phyloP scores from a whole-genome alignment of 129 eudicot genomes.

The Artemisia tridentata region DNA sequence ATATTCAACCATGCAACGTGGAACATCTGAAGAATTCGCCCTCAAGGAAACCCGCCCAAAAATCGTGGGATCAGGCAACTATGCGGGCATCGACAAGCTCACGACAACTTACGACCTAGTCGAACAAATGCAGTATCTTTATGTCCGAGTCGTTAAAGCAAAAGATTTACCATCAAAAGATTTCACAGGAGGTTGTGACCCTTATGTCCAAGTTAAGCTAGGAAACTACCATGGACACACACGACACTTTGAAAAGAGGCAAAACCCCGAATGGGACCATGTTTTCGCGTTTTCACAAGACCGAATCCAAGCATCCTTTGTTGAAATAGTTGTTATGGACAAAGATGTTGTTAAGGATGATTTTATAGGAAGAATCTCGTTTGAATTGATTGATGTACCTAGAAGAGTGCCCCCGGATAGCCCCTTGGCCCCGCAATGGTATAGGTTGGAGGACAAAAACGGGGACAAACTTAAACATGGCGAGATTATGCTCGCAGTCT shows the following conservation, averaged over 20 bases:
- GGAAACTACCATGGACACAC: conserved; percentile 89
- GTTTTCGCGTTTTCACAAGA: conserved; percentile 89
- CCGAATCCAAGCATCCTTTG: conserved; percentile 57
- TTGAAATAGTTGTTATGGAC: conserved; percentile 72
- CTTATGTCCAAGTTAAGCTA: conserved; percentile 75
- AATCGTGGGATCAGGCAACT: conserved; percentile 77
- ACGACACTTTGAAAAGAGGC: conserved; percentile 62
- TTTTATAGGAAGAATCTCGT: conserved; percentile 57
- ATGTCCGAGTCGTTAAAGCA: conserved; percentile 84
- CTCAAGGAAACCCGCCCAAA: conserved; percentile 79
- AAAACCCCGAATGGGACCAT: conserved; percentile 69
- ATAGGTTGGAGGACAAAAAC: conserved; percentile 63
- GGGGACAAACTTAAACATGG: conserved; percentile 66
- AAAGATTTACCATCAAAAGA: conserved; percentile 73
- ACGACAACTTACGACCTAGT: conserved; percentile 85
- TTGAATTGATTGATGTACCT: conserved; percentile 72
- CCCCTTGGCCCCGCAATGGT: conserved; percentile 91
- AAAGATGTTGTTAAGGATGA: conserved; percentile 71
- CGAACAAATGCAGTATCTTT: conserved; percentile 86
- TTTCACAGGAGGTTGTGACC: conserved; percentile 67
- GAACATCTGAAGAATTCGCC: conserved; percentile 67
- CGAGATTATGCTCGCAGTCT: conserved; percentile 84
- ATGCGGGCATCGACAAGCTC: conserved; percentile 62
- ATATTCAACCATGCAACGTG: conserved; percentile 41
- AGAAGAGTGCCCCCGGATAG: conserved; percentile 88